Percentiles rank a stretch among this genome's conserved stretches.
phyloP scores from a whole-genome alignment of 2,329 filamentous ascomycete genomes.

The Xylariaceae sp. region DNA sequence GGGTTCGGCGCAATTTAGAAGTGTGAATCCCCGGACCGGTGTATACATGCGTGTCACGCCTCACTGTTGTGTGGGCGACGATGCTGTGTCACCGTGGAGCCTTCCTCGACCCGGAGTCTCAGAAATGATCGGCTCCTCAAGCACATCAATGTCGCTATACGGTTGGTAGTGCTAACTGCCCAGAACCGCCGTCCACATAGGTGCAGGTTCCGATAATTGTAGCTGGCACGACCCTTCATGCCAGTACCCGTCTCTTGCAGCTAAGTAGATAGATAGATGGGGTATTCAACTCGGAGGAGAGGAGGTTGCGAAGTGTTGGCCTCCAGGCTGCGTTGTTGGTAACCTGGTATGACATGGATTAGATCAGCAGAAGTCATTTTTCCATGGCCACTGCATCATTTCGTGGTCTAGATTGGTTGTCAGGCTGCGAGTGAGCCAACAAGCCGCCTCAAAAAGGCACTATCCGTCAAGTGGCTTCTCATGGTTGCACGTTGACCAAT shows the following conservation, averaged over 20 bases:
- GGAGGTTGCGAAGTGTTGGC: background rate
- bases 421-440: constrained; percentile 16
- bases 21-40: background rate
- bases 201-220: background rate
- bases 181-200: background rate
- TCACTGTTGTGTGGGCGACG: constrained; percentile 6
- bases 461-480: constrained; percentile 6
- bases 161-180: background rate
- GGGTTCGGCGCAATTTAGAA: constrained; percentile 1
- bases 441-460: constrained; percentile 6
- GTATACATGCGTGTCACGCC: constrained; percentile 9
- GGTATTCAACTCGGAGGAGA: constrained; percentile 1
- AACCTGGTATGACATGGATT: background rate
- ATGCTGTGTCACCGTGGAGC: constrained; percentile 16
- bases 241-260: constrained; percentile 6
- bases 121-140: constrained; percentile 10
- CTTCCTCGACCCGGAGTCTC: constrained; percentile 7
- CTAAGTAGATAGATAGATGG: background rate
- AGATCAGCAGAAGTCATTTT: constrained; percentile 10
- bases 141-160: background rate
- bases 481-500: background rate
- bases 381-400: background rate
- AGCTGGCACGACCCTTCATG: background rate
- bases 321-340: background rate
- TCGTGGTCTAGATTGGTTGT: background rate